phyloP scores from a whole-genome alignment of 208 protist genomes.

The Crithidia sp. region DNA sequence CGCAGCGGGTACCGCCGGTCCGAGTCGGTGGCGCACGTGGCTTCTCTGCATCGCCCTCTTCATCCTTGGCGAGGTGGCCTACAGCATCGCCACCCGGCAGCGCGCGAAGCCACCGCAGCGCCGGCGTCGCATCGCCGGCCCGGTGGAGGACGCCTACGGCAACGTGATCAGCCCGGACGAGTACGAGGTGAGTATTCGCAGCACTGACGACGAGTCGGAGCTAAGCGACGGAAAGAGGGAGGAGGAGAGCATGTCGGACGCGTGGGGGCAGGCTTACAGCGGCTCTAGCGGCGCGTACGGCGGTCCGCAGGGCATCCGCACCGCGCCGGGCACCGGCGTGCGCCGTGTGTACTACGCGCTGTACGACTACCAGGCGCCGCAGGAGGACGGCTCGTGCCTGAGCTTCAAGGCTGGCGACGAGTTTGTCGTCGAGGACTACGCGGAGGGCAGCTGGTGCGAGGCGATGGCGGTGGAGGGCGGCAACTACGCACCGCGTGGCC shows the following conservation, averaged over 20 bases:
- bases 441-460: conserved; percentile 72
- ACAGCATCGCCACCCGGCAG: conserved; percentile 43
- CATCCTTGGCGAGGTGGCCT: conserved; percentile 63
- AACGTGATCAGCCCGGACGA: conserved; percentile 60
- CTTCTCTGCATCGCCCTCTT: conserved; percentile 63
- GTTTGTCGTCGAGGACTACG: conserved; percentile 81
- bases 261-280: conserved; percentile 16
- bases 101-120: conserved; percentile 22
- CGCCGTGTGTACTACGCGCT: conserved; percentile 67
- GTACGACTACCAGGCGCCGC: conserved; percentile 65
- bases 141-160: conserved; percentile 34
- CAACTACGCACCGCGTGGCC: conserved; percentile 24
- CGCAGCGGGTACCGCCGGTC: conserved; percentile 13
- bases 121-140: conserved; percentile 21
- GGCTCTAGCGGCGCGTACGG: conserved; percentile 18
- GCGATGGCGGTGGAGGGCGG: conserved; percentile 38
- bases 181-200: conserved; percentile 33
- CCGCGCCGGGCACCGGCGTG: conserved; percentile 8
- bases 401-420: conserved; percentile 83
- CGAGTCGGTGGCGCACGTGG: conserved; percentile 57
- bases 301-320: conserved; percentile 10
- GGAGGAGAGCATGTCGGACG: conserved; percentile 30
- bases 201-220: conserved; percentile 76
- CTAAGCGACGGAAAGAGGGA: conserved; percentile 10
- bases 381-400: conserved; percentile 48